Conservation (phyloP, 139 green algal genomes). For the Tetradesmus lagerheimii region DNA sequence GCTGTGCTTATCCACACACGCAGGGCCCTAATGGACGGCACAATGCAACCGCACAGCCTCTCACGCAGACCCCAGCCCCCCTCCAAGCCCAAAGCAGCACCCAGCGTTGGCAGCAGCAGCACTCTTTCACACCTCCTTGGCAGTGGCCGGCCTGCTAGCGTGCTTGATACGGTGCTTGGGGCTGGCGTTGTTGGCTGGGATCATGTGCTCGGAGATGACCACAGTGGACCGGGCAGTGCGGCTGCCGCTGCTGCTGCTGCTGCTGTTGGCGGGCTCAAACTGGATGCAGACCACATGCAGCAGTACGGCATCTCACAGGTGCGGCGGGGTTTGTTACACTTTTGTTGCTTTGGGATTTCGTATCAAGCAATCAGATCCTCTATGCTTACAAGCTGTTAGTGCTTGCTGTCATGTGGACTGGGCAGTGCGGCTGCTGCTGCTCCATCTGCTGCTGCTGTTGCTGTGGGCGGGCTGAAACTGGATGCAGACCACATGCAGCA, state of each 20-base stretch:
- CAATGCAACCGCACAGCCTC: neutral
- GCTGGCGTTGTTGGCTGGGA: constrained; percentile 47
- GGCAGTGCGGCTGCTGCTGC: neutral
- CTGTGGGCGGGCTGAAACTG: neutral
- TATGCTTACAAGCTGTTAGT: no score
- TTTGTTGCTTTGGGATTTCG: no score
- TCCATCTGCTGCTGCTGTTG: neutral
- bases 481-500: constrained; percentile 43
- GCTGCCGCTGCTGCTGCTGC: neutral
- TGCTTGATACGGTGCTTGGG: constrained; percentile 45
- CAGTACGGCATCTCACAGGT: constrained; percentile 63
- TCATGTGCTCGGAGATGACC: constrained; percentile 16
- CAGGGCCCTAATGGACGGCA: constrained; percentile 18
- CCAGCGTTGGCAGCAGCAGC: constrained; percentile 15
- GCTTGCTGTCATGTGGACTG: constrained; percentile 64
- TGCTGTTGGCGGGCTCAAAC: neutral
- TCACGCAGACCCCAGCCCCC: neutral
- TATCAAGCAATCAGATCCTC: no score
- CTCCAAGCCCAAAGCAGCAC: neutral
- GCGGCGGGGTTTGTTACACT: no score
- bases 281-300: constrained; percentile 51
- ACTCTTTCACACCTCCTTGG: neutral
- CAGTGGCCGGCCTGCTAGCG: neutral
- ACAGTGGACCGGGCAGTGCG: neutral
- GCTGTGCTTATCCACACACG: neutral